Evolutionary conservation across 139 green algal species (phyloP), one percentile per base, ranked within the genome.

Genomic region (Chlamydomonas asymmetrica): DNA sequence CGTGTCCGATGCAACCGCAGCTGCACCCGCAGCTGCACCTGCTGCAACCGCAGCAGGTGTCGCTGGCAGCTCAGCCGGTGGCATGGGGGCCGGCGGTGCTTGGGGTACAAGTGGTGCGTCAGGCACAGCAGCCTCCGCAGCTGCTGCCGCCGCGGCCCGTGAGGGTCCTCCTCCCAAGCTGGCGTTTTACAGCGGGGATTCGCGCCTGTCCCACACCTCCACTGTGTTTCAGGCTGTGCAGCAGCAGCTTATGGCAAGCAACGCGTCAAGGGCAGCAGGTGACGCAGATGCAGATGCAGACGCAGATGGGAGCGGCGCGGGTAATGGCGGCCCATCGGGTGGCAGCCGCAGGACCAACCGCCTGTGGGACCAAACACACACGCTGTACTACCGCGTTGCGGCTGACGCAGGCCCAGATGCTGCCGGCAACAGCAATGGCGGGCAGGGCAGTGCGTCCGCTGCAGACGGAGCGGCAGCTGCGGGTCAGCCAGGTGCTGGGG

Each of bases 181-280:
- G 22, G 50, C 75, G 18, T 98, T 98, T 75, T 88, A 75, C 39
- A 50, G 92, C 8, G 80, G 73, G 22, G 82, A 82, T 20, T 49
- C 75, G 37, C 60, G 64, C 32, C 74, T 98, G 54, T 4, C 74
- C 0, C 22, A 82, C 0, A 38, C 48, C 13, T 84, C 74, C 63
- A 97, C 91, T 7, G 92, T 98, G 40, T 97, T 98, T 76, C 94
- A 98, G 82, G 92, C 91, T 23, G 85, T 95, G 10, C 84, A 93
- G 76, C 66, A 81, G 61, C 43, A 54, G 50, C 32, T 39, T 1
- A n/a, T 82, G 52, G 67, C 43, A 7, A 66, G 27, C 22, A 41
- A 56, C 40, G 68, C 73, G 23, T n/a, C n/a, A 54, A 25, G 59
- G 69, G 57, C 59, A 69, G 82, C 35, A 20, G 68, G 23, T 31